Percentiles rank a stretch among this genome's conserved stretches.
Conservation (phyloP, 2,329 filamentous ascomycete genomes). For the Calonectria crousiana region DNA sequence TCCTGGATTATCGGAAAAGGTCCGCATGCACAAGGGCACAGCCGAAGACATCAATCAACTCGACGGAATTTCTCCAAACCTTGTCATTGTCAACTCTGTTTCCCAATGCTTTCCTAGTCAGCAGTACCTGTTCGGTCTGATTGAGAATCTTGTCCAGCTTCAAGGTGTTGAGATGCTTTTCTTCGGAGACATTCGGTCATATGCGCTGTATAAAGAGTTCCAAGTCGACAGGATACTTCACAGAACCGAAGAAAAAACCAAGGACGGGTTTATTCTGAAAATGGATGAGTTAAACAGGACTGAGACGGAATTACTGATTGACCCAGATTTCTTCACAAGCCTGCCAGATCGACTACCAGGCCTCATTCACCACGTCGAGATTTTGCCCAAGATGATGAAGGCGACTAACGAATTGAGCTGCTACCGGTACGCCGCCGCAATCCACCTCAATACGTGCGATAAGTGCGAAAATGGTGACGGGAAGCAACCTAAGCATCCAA, state of each 20-base stretch:
- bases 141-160: conserved; percentile 17
- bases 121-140: not conserved
- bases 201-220: not conserved
- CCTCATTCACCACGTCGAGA: not conserved
- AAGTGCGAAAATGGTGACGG: too few species aligned
- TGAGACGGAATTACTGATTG: not conserved
- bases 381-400: not conserved
- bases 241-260: not conserved
- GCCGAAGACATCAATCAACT: not conserved
- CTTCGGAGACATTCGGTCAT: not conserved
- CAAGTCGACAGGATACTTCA: too few species aligned
- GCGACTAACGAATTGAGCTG: not conserved
- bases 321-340: not conserved
- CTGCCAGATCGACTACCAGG: not conserved
- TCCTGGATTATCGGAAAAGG: not conserved
- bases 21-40: not conserved
- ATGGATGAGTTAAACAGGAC: too few species aligned
- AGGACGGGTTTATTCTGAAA: too few species aligned
- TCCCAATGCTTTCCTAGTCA: not conserved
- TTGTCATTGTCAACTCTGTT: not conserved
- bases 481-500: not conserved
- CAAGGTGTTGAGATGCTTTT: not conserved
- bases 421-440: not conserved
- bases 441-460: too few species aligned
- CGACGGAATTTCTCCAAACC: too few species aligned